phyloP scores from a whole-genome alignment of 2,329 filamentous ascomycete species.

The Paecilomyces formosus region DNA sequence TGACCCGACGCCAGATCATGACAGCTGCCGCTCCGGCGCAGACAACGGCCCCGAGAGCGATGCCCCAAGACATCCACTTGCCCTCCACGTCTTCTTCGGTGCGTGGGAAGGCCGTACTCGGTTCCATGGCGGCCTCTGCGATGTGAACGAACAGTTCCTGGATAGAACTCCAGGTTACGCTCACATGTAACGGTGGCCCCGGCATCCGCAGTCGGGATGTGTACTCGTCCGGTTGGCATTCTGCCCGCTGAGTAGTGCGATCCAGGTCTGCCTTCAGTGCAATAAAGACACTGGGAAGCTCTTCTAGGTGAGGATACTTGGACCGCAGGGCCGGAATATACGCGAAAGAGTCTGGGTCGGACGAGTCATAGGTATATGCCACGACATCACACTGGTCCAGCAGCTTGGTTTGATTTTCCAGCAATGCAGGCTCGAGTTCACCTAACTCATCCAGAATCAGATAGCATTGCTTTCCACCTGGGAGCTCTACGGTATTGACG shows the following conservation, averaged over 20 bases:
- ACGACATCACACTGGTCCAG: slow-evolving; percentile 88
- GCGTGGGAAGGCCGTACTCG: slow-evolving; percentile 81
- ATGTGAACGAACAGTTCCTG: slow-evolving; percentile 87
- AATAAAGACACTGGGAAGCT: slow-evolving; percentile 85
- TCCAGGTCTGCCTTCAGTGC: slow-evolving; percentile 93
- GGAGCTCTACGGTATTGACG: slow-evolving; percentile 93
- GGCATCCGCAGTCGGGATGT: slow-evolving; percentile 79
- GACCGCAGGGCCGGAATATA: slow-evolving; percentile 77
- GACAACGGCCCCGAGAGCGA: slow-evolving; percentile 67
- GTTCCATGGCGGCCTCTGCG: slow-evolving; percentile 86
- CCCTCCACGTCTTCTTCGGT: slow-evolving; percentile 71
- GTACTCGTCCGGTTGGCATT: slow-evolving; percentile 87
- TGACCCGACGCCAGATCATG: slow-evolving; percentile 52
- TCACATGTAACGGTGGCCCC: slow-evolving; percentile 79
- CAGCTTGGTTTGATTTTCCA: slow-evolving; percentile 79
- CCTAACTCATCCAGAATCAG: slow-evolving; percentile 92
- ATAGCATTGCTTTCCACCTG: slow-evolving; percentile 94
- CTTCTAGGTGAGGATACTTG: slow-evolving; percentile 74
- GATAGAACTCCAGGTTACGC: slow-evolving; percentile 88
- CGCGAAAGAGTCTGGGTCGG: slow-evolving; percentile 89
- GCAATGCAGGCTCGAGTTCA: slow-evolving; percentile 86
- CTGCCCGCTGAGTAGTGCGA: slow-evolving; percentile 90
- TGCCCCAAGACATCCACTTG: slow-evolving; percentile 77
- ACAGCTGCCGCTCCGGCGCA: slow-evolving; percentile 52
- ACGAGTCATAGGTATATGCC: slow-evolving; percentile 94